Base-by-base conservation (phyloP, 1,284 basidiomycete genomes). In the Exobasidium rhododendri region DNA sequence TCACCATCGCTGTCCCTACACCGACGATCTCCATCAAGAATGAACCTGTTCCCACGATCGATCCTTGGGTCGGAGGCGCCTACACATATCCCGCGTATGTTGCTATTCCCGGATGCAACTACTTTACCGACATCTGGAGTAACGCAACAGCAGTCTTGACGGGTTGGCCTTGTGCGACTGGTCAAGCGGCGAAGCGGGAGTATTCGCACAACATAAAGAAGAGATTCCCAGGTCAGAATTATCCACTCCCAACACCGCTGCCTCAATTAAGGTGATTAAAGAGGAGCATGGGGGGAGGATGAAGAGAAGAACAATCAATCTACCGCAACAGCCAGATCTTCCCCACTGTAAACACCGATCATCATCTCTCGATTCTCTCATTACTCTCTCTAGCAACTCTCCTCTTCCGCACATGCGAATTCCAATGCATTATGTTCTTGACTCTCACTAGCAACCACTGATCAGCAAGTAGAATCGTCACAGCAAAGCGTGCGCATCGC, bases 41-140 rank as follows among this genome's bases (percentile, higher is more conserved):
- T 13, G 51, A 63, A 44, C 66, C 56, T 17, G 52, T 66, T 1
- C 70, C 71, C 0, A 68, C 66, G 1, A 24, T 72, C 20, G 61
- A 61, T n/a, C 52, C 52, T 4, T 68, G 65, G 68, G 66, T 52
- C 51, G 63, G 65, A 59, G 22, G 58, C 7, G 57, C 46, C 7
- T 56, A 67, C 26, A 60, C 54, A 17, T 29, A 29, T 4, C 66
- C 66, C 2, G 60, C 66, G 51, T 71, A 64, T 29, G 66, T 66
- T 1, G 40, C 55, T n/a, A 70, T 73, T 29, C 50, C 52, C 20
- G 67, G 67, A 3, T 73, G 71, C 66, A 61, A 59, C 47, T 71
- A 71, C 51, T 69, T 67, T 10, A 20, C 56, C 10, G 65, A 66
- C 45, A 55, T 55, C 35, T 55, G 31, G 31, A 32, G 14, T 14